These are phyloP conservation scores for Sclerotinia glacialis DNA, from an alignment of 2,329 filamentous ascomycete species.

Conservation along the genomic window DNA sequence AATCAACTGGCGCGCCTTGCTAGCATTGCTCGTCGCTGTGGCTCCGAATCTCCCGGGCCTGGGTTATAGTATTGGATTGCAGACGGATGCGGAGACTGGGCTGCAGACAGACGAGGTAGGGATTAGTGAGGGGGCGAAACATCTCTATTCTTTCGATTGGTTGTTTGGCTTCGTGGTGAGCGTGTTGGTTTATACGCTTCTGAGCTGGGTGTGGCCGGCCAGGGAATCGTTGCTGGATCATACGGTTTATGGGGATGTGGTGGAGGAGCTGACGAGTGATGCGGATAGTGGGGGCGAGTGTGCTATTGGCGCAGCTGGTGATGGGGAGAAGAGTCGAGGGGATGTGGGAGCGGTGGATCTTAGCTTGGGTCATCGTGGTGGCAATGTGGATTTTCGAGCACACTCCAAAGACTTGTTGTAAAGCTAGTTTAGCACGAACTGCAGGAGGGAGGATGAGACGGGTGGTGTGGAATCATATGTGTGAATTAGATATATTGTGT, in stretches of 20 bases:
- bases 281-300: neutral
- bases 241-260: constrained; percentile 42
- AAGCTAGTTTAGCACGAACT: neutral
- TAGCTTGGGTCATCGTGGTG: neutral
- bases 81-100: constrained; percentile 4
- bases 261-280: constrained; percentile 16
- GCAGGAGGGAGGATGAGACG: neutral
- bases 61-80: constrained; percentile 29
- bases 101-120: constrained; percentile 22
- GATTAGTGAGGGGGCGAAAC: constrained; percentile 46
- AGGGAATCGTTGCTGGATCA: constrained; percentile 47
- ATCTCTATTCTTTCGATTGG: constrained; percentile 65
- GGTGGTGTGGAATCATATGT: neutral
- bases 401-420: accelerated
- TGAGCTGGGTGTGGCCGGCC: constrained; percentile 51
- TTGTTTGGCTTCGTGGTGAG: constrained; percentile 58
- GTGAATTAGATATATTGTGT: neutral
- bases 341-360: constrained; percentile 28
- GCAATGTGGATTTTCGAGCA: neutral
- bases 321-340: constrained; percentile 24
- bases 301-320: neutral
- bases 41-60: constrained; percentile 35
- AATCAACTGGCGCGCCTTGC: constrained; percentile 35
- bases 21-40: constrained; percentile 33
- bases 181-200: constrained; percentile 52